These are phyloP conservation scores for Salix suchowensis DNA, from an alignment of 345 rosid genomes.

Conservation along the genomic window DNA sequence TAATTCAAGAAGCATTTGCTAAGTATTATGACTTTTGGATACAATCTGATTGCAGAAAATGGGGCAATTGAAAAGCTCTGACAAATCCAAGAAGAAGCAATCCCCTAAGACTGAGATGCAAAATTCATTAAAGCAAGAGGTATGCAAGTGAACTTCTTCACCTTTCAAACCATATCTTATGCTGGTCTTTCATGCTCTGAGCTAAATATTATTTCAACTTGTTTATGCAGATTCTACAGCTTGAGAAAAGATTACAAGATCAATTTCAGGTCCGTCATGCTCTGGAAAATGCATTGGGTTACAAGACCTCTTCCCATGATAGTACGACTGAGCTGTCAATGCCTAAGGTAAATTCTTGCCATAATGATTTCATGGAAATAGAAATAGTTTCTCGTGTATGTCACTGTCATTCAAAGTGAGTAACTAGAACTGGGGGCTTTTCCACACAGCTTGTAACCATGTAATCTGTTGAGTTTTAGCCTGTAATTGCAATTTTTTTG, in stretches of 20 bases:
- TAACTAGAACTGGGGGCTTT: neutral
- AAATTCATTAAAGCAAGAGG: slow-evolving; percentile 81
- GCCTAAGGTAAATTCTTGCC: slow-evolving; percentile 55
- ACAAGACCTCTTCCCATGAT: slow-evolving; percentile 39
- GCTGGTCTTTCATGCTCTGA: neutral
- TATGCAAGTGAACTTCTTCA: slow-evolving; percentile 22
- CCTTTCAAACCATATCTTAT: neutral
- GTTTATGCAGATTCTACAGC: slow-evolving; percentile 64
- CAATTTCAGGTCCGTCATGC: slow-evolving; percentile 72
- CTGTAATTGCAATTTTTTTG: neutral
- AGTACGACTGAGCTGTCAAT: slow-evolving; percentile 36
- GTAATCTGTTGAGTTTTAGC: neutral
- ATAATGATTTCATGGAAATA: neutral
- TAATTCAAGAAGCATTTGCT: slow-evolving; percentile 3
- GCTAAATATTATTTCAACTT: neutral
- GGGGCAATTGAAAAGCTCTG: slow-evolving; percentile 40
- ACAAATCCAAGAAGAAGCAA: slow-evolving; percentile 41
- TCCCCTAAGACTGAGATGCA: slow-evolving; percentile 44
- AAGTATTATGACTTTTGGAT: slow-evolving; percentile 13
- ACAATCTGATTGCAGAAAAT: slow-evolving; percentile 48
- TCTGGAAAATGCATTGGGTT: slow-evolving; percentile 80
- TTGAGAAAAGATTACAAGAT: slow-evolving; percentile 70
- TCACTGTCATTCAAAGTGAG: neutral
- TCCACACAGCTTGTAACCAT: neutral
- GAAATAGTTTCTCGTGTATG: neutral